Percentiles rank a stretch among this genome's conserved stretches.
Evolutionary conservation across 495 filamentous ascomycete species (phyloP).

Genomic region (Bacidia rubella): DNA sequence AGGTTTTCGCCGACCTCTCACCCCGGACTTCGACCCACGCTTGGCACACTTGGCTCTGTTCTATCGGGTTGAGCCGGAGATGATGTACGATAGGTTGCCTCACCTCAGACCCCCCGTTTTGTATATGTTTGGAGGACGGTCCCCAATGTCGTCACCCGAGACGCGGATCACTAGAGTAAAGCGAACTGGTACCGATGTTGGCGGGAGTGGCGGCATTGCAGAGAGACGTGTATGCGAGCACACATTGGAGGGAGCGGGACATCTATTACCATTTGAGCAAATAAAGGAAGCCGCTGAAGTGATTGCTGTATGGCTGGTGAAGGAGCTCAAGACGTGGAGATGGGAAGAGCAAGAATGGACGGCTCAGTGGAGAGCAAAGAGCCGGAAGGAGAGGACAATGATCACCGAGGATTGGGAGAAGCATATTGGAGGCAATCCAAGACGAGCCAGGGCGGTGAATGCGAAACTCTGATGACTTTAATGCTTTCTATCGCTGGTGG

Average conservation of each 20-base stretch:
- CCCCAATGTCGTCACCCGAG: conserved; percentile 43
- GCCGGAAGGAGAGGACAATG: conserved; percentile 40
- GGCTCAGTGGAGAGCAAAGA: conserved; percentile 36
- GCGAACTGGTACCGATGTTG: conserved; percentile 32
- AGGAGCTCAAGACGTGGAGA: conserved; percentile 50
- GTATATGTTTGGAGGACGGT: conserved; percentile 64
- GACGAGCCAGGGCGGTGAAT: neutral
- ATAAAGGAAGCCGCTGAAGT: conserved; percentile 50
- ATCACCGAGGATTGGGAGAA: conserved; percentile 44
- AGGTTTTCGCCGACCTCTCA: conserved; percentile 26
- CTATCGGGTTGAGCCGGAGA: conserved; percentile 58
- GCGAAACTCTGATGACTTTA: conserved; percentile 22
- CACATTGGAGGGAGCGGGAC: conserved; percentile 54
- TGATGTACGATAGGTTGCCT: conserved; percentile 50
- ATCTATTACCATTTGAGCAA: conserved; percentile 75
- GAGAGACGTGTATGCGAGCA: conserved; percentile 57
- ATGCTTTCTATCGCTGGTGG: too few species aligned
- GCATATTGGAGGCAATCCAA: conserved; percentile 30
- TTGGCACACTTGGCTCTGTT: conserved; percentile 40
- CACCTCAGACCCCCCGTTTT: conserved; percentile 64
- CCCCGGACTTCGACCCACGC: conserved; percentile 35
- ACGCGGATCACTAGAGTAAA: conserved; percentile 33
- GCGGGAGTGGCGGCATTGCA: conserved; percentile 35
- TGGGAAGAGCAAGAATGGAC: conserved; percentile 42
- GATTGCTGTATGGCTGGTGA: conserved; percentile 46